phyloP scores from a whole-genome alignment of 441 rosid species.

The Arabidopsis hybrid region DNA sequence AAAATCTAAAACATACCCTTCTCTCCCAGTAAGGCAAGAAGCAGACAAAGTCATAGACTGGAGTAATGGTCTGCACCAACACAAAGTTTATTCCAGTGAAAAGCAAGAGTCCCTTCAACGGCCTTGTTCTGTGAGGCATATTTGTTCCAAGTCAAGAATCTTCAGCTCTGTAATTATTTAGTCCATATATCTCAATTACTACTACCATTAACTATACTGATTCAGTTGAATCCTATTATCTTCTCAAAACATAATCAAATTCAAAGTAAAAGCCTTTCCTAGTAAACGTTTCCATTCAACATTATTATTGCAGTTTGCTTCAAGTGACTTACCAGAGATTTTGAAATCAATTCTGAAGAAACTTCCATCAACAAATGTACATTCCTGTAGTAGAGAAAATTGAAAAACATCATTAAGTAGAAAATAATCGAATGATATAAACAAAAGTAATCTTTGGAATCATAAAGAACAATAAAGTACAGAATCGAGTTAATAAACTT shows the following conservation, averaged over 20 bases:
- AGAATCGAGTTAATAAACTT: neutral
- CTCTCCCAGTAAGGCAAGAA: conserved; percentile 93
- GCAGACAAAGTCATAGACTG: conserved; percentile 94
- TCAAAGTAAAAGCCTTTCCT: conserved; percentile 13
- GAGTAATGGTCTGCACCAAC: conserved; percentile 74
- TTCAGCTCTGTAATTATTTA: conserved; percentile 34
- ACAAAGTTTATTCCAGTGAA: conserved; percentile 76
- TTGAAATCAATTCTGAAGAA: neutral
- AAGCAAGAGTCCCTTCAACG: conserved; percentile 70
- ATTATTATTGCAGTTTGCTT: neutral
- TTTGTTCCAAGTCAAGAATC: conserved; percentile 13
- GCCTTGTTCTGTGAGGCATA: conserved; percentile 88
- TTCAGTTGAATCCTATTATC: neutral
- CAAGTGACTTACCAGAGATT: neutral
- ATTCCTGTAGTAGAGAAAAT: neutral
- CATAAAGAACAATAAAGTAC: neutral
- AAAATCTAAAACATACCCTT: conserved; percentile 56
- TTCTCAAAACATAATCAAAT: conserved; percentile 13
- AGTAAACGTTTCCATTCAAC: neutral
- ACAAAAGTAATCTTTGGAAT: neutral
- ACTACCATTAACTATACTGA: neutral
- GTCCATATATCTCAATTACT: neutral
- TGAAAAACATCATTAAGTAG: neutral
- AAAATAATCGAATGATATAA: neutral
- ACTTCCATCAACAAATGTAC: neutral